Percentiles rank a stretch among this genome's conserved stretches.
Conservation (phyloP, 345 rosid genomes). For the Hypericum perforatum region DNA sequence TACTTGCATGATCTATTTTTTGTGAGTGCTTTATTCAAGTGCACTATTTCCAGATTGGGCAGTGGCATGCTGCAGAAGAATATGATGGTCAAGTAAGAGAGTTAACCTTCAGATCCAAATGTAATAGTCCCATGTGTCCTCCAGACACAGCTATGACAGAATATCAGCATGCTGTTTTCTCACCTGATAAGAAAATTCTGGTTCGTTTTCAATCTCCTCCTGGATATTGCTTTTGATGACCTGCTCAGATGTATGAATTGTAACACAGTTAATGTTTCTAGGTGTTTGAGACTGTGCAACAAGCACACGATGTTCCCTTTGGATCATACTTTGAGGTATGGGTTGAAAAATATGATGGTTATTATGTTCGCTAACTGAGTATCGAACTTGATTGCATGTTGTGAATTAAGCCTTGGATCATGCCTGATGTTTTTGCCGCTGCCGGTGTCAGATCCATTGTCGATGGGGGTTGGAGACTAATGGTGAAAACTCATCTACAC, state of each 20-base stretch:
- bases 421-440: slow-evolving; percentile 4
- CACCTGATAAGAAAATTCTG: slow-evolving; percentile 67
- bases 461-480: slow-evolving; percentile 62
- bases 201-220: slow-evolving; percentile 24
- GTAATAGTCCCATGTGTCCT: slow-evolving; percentile 97
- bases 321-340: slow-evolving; percentile 90
- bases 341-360: neutral
- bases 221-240: neutral
- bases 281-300: slow-evolving; percentile 96
- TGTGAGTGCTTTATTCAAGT: slow-evolving; percentile 7
- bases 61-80: slow-evolving; percentile 86
- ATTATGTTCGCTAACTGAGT: slow-evolving; percentile 28
- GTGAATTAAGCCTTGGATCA: too few species aligned
- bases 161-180: slow-evolving; percentile 74
- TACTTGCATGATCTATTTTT: neutral
- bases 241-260: neutral
- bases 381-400: too few species aligned
- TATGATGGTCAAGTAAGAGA: slow-evolving; percentile 98
- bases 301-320: slow-evolving; percentile 94
- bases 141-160: slow-evolving; percentile 97
- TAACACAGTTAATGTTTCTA: slow-evolving; percentile 13
- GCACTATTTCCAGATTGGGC: slow-evolving; percentile 59
- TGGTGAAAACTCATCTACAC: slow-evolving; percentile 44
- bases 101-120: slow-evolving; percentile 66
- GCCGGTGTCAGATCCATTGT: slow-evolving; percentile 65